phyloP scores from a whole-genome alignment of 495 filamentous ascomycete genomes.

The Astrothelium macrocarpum region DNA sequence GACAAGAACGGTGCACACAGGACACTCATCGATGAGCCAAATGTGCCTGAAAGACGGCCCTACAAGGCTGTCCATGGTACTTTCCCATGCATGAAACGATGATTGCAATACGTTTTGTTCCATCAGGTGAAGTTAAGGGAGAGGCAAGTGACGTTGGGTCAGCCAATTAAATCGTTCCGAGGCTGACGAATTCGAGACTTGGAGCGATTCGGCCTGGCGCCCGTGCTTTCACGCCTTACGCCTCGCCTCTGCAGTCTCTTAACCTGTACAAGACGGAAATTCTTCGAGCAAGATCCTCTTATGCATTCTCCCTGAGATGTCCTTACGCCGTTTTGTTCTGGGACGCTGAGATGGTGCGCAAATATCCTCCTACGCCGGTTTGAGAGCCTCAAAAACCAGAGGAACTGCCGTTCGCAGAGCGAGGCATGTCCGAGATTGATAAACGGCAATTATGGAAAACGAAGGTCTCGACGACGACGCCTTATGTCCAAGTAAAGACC shows the following conservation, averaged over 20 bases:
- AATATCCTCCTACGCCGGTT: background rate
- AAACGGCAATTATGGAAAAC: conserved; percentile 4
- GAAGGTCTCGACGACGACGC: background rate
- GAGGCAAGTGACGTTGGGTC: background rate
- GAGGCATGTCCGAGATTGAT: conserved; percentile 1
- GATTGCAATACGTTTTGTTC: background rate
- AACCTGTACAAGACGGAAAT: background rate
- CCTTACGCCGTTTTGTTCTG: background rate
- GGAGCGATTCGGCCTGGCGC: background rate
- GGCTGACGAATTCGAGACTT: background rate
- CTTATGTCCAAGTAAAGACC: background rate
- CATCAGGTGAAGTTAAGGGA: conserved; percentile 1
- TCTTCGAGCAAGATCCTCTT: background rate
- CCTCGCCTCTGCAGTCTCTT: background rate
- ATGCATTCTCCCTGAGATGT: background rate
- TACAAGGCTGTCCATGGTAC: background rate
- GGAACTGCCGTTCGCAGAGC: background rate
- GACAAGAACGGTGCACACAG: background rate
- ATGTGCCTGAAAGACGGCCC: background rate
- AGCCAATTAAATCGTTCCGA: background rate
- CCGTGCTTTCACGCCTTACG: background rate
- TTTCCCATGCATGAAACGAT: background rate
- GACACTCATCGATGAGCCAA: background rate
- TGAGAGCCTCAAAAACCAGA: background rate
- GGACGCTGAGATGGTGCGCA: background rate